Conservation (phyloP, 2,329 filamentous ascomycete genomes). For the Aspergillus eucalypticola region DNA sequence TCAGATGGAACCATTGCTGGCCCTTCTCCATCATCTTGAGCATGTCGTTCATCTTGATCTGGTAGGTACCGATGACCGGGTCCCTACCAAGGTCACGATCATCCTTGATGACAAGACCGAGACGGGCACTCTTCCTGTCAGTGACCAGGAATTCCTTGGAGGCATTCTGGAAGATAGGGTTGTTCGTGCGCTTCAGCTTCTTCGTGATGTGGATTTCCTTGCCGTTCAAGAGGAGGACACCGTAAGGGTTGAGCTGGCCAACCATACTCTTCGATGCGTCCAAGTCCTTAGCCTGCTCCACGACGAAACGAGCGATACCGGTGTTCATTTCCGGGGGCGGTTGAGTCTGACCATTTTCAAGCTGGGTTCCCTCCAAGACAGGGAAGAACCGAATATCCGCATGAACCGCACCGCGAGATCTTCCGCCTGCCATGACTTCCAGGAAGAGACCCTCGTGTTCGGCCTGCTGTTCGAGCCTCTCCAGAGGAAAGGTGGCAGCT, state of each 20-base stretch:
- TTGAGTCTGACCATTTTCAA: constrained; percentile 74
- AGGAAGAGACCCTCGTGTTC: constrained; percentile 83
- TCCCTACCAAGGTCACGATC: constrained; percentile 83
- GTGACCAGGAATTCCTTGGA: constrained; percentile 94
- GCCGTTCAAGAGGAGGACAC: constrained; percentile 81
- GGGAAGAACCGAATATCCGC: constrained; percentile 94
- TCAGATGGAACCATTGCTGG: constrained; percentile 92
- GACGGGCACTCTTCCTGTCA: constrained; percentile 83
- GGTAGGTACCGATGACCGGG: constrained; percentile 84
- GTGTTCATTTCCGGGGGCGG: constrained; percentile 87
- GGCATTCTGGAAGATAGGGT: constrained; percentile 92
- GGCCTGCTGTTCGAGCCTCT: constrained; percentile 73
- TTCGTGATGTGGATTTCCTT: constrained; percentile 87
- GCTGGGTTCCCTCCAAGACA: constrained; percentile 67
- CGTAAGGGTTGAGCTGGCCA: constrained; percentile 88
- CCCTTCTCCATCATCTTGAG: constrained; percentile 87
- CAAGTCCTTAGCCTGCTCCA: constrained; percentile 95
- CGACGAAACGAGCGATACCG: constrained; percentile 87
- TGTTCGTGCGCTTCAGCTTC: constrained; percentile 95
- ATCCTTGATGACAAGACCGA: constrained; percentile 93
- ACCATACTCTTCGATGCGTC: constrained; percentile 90
- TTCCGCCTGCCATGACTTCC: constrained; percentile 81
- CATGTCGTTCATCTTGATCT: constrained; percentile 94
- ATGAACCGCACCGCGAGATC: constrained; percentile 75
- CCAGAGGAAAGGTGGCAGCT: constrained; percentile 78